Percentiles rank a stretch among this genome's conserved stretches.
Conservation (phyloP, 306 rosid species). For the Geum urbanum region DNA sequence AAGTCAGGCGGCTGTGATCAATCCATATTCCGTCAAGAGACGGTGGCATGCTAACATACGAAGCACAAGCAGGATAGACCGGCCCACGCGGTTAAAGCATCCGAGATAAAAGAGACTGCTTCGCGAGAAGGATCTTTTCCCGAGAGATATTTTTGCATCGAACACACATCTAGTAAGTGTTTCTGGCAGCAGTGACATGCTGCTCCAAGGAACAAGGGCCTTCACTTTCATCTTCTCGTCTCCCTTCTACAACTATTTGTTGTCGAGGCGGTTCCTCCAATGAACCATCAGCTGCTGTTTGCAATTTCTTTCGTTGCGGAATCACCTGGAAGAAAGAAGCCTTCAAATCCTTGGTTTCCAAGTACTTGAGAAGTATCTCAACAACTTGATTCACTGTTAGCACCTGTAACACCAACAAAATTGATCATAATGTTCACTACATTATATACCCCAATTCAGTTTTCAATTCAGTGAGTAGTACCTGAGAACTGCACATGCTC, state of each 20-base stretch:
- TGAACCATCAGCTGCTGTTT: slow-evolving; percentile 23
- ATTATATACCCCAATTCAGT: neutral
- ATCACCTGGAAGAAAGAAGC: slow-evolving; percentile 72
- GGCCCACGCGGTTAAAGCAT: too few species aligned
- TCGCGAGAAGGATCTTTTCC: too few species aligned
- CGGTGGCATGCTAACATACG: too few species aligned
- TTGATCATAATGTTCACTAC: neutral
- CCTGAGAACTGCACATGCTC: slow-evolving; percentile 93
- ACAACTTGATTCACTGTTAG: slow-evolving; percentile 91
- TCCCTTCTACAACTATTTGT: slow-evolving; percentile 14
- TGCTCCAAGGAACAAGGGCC: slow-evolving; percentile 18
- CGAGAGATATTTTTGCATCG: too few species aligned
- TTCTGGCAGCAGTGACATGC: neutral
- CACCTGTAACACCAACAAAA: slow-evolving; percentile 50
- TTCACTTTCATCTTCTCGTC: slow-evolving; percentile 34
- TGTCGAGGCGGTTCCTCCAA: slow-evolving; percentile 32
- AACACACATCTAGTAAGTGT: neutral
- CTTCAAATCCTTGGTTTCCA: slow-evolving; percentile 83
- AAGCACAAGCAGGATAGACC: too few species aligned
- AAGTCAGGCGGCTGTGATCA: too few species aligned
- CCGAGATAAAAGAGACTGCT: too few species aligned
- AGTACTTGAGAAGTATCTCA: slow-evolving; percentile 56
- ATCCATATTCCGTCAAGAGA: too few species aligned
- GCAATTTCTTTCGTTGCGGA: slow-evolving; percentile 77
- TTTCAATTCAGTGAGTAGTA: slow-evolving; percentile 17